phyloP scores from a whole-genome alignment of 805 yeast species.

The Millerago galiae region DNA sequence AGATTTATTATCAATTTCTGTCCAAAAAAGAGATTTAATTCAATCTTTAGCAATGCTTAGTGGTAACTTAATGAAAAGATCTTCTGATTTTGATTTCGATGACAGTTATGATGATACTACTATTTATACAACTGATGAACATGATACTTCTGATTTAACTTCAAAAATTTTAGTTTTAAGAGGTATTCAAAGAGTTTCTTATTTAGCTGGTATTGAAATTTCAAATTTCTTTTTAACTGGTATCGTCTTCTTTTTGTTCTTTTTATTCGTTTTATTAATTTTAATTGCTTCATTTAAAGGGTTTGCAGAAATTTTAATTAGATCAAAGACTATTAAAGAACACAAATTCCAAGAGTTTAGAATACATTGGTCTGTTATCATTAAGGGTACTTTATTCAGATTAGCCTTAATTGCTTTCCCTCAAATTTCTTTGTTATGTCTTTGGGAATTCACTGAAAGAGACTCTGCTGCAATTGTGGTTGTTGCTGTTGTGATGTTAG shows the following conservation, averaged over 20 bases:
- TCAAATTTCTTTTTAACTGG: constrained; percentile 84
- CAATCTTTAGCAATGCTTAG: constrained; percentile 10
- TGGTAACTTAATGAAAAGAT: constrained; percentile 26
- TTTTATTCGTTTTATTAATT: constrained; percentile 54
- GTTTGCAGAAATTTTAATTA: constrained; percentile 53
- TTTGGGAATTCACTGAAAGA: constrained; percentile 83
- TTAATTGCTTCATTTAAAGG: constrained; percentile 62
- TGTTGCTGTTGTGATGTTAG: constrained; percentile 66
- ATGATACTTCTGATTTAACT: constrained; percentile 44
- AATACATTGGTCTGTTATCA: constrained; percentile 72
- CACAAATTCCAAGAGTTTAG: constrained; percentile 71
- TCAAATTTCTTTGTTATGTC: constrained; percentile 69
- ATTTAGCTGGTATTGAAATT: constrained; percentile 75
- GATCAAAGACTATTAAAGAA: constrained; percentile 51
- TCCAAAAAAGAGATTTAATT: constrained; percentile 49
- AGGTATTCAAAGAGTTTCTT: constrained; percentile 91
- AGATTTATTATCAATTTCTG: constrained; percentile 70
- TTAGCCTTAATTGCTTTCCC: constrained; percentile 81
- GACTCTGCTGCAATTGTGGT: constrained; percentile 83
- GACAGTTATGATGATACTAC: constrained; percentile 47
- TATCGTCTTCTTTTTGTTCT: constrained; percentile 75
- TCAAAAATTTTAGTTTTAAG: constrained; percentile 74
- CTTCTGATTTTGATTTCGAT: constrained; percentile 33
- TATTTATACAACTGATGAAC: constrained; percentile 69
- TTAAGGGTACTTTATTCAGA: constrained; percentile 86